Percentiles rank a stretch among this genome's conserved stretches.
Conservation (phyloP, 352 stramenopile species). For the Pythium inflatum region DNA sequence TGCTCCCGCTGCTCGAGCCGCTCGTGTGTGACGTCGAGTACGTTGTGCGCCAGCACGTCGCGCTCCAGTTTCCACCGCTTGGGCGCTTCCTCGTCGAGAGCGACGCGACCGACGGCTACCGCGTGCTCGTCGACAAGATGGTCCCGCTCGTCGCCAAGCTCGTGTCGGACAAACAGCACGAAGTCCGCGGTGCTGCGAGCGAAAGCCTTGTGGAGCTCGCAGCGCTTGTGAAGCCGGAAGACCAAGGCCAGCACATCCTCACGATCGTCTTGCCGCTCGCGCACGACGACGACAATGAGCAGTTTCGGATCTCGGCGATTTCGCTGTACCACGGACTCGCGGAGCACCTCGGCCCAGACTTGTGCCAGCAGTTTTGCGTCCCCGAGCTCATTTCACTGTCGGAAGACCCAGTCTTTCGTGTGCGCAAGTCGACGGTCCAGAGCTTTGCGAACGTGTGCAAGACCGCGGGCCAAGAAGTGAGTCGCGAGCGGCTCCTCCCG, state of each 20-base stretch:
- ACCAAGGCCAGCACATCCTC: conserved; percentile 91
- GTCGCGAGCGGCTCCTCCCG: conserved; percentile 86
- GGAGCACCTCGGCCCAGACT: conserved; percentile 81
- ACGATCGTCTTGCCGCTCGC: conserved; percentile 93
- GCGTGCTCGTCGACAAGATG: conserved; percentile 76
- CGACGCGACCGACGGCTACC: conserved; percentile 56
- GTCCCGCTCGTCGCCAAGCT: conserved; percentile 76
- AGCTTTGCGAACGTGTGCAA: conserved; percentile 91
- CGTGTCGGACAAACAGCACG: conserved; percentile 85
- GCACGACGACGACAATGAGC: conserved; percentile 91
- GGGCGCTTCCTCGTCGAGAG: conserved; percentile 58
- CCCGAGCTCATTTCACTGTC: conserved; percentile 92
- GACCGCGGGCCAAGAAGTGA: conserved; percentile 74
- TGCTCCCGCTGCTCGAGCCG: conserved; percentile 91
- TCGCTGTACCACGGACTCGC: conserved; percentile 93
- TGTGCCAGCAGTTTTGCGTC: conserved; percentile 94
- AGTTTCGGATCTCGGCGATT: conserved; percentile 93
- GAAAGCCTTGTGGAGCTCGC: conserved; percentile 90
- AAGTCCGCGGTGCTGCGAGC: conserved; percentile 86
- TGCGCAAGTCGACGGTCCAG: conserved; percentile 91
- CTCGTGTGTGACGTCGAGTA: conserved; percentile 91
- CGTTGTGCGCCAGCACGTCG: conserved; percentile 95
- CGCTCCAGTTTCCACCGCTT: conserved; percentile 88
- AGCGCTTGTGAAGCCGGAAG: conserved; percentile 78
- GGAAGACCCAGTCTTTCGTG: conserved; percentile 93